phyloP scores from a whole-genome alignment of 768 basidiomycete species.

The Mycena pura region DNA sequence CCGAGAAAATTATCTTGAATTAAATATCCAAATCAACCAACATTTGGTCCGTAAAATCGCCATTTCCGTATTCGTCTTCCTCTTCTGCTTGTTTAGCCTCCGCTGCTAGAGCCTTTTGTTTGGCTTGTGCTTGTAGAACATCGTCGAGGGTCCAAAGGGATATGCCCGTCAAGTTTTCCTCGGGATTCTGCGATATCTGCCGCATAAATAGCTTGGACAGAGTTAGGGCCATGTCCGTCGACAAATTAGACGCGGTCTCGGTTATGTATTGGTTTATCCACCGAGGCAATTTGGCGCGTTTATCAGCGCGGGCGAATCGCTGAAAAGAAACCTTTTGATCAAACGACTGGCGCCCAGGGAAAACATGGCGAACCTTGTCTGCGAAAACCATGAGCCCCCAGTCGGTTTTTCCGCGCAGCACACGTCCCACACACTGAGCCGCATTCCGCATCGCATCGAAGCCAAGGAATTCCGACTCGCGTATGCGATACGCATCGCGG shows the following conservation, averaged over 20 bases:
- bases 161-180: conserved; percentile 93
- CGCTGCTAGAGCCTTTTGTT: conserved; percentile 72
- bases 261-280: conserved; percentile 99
- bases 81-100: conserved; percentile 50
- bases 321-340: conserved; percentile 38
- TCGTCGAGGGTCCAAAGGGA: conserved; percentile 96
- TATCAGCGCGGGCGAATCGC: conserved; percentile 93
- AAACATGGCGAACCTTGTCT: conserved; percentile 75
- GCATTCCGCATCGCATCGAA: conserved; percentile 99
- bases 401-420: conserved; percentile 97
- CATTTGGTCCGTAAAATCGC: conserved; percentile 69
- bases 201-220: conserved; percentile 97
- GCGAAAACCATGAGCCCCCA: conserved; percentile 99
- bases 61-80: conserved; percentile 72
- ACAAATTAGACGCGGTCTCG: conserved; percentile 96
- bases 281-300: conserved; percentile 92
- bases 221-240: conserved; percentile 96
- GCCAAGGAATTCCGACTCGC: conserved; percentile 97
- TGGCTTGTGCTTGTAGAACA: conserved; percentile 83
- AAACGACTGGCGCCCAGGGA: background rate
- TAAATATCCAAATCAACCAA: conserved; percentile 60
- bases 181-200: conserved; percentile 97
- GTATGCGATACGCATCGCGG: conserved; percentile 97
- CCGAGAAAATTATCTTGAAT: background rate
- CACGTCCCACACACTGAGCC: conserved; percentile 98